Conservation (phyloP, 2,329 filamentous ascomycete genomes). For the Sclerotinia borealis region DNA sequence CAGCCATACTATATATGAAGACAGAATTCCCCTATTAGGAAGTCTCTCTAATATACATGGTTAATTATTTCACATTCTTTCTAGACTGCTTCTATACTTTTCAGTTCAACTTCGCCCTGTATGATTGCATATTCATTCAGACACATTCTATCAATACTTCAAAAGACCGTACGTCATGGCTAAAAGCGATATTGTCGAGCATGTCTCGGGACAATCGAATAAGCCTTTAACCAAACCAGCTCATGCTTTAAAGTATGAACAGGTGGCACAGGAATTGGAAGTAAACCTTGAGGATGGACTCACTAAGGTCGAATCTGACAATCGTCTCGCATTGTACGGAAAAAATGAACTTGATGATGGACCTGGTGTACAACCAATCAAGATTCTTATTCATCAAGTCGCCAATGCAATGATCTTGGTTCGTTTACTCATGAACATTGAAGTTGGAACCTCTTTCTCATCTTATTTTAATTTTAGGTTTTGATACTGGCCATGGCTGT, state of each 20-base stretch:
- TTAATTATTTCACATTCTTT: not conserved
- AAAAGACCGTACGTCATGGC: constrained; percentile 1
- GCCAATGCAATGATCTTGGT: constrained; percentile 64
- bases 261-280: constrained; percentile 48
- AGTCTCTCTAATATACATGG: not conserved
- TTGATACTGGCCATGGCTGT: constrained; percentile 53
- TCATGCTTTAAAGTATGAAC: constrained; percentile 51
- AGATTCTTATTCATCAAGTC: constrained; percentile 60
- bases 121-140: constrained; percentile 2
- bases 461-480: constrained; percentile 32
- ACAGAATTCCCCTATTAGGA: not conserved
- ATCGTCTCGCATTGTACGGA: constrained; percentile 51
- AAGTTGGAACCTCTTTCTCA: constrained; percentile 28
- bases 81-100: not conserved
- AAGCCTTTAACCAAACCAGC: constrained; percentile 54
- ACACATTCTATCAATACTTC: constrained; percentile 6
- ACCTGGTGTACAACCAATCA: constrained; percentile 52
- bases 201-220: constrained; percentile 41
- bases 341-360: constrained; percentile 58
- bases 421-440: constrained; percentile 10
- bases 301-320: constrained; percentile 45
- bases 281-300: constrained; percentile 54
- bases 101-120: not conserved
- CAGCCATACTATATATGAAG: not conserved
- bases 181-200: constrained; percentile 15